Percentiles rank a stretch among this genome's conserved stretches.
Evolutionary conservation across 805 yeast species (phyloP).

Genomic region (Yarrowia osloensis): DNA sequence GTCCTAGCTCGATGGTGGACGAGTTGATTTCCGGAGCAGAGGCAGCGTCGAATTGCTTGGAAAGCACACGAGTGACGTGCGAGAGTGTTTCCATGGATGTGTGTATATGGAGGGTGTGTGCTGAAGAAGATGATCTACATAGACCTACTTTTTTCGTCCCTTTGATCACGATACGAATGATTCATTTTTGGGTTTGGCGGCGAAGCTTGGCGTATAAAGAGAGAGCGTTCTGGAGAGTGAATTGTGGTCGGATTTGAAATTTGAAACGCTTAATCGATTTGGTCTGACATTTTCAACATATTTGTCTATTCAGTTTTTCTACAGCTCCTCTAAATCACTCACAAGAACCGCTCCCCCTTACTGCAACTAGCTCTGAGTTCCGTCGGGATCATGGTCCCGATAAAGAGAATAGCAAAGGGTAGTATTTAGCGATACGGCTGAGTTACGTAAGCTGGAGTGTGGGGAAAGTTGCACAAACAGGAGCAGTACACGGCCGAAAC

Average conservation of each 20-base stretch:
- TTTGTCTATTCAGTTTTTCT: neutral
- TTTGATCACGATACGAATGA: neutral
- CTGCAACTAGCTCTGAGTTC: neutral
- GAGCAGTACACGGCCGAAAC: no score
- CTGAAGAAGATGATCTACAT: neutral
- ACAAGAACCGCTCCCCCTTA: no score
- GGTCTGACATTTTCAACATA: neutral
- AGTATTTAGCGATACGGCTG: conserved; percentile 1
- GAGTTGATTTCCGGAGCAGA: neutral
- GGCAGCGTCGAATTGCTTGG: neutral
- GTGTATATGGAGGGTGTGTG: neutral
- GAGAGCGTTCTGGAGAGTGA: neutral
- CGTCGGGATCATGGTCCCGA: conserved; percentile 6
- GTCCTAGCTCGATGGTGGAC: conserved; percentile 18
- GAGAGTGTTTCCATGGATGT: conserved; percentile 9
- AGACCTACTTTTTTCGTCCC: neutral
- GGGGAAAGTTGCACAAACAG: neutral
- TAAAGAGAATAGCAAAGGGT: neutral
- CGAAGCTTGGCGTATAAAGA: neutral
- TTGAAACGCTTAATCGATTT: neutral
- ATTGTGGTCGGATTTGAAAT: no score
- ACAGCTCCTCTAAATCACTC: neutral
- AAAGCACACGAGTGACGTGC: conserved; percentile 15
- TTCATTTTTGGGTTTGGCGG: conserved; percentile 6
- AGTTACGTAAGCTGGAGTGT: neutral